These are phyloP conservation scores for Blastocystis sp. DNA, from an alignment of 352 stramenopile genomes.

Conservation along the genomic window DNA sequence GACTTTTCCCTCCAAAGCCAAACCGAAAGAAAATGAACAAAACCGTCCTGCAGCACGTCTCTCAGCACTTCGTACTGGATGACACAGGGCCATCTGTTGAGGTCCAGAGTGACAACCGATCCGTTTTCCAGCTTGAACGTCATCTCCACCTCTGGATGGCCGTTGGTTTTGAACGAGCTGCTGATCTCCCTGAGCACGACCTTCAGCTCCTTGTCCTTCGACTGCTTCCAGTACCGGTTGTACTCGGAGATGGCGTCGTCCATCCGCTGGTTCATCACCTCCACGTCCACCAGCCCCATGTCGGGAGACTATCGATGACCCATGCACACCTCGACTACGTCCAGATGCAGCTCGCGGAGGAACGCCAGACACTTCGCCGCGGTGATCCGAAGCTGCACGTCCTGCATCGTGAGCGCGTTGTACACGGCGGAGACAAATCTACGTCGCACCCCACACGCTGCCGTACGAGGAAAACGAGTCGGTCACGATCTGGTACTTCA, in stretches of 20 bases:
- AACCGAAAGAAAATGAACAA: slow-evolving; percentile 10
- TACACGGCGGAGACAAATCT: background rate
- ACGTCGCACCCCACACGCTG: background rate
- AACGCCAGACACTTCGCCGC: slow-evolving; percentile 37
- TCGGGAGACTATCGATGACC: background rate
- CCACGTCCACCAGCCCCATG: background rate
- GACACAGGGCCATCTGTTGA: background rate
- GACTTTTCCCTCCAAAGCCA: background rate
- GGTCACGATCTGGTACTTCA: slow-evolving; percentile 49
- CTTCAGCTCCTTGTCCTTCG: slow-evolving; percentile 50
- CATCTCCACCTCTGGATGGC: background rate
- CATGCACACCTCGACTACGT: background rate
- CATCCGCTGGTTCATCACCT: background rate
- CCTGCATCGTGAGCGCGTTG: background rate
- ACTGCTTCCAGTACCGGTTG: slow-evolving; percentile 48
- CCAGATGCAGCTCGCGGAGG: background rate
- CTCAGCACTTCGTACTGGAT: slow-evolving; percentile 7
- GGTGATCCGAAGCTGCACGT: background rate
- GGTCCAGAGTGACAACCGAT: background rate
- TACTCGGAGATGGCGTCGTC: background rate
- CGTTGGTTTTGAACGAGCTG: background rate
- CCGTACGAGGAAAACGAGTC: background rate
- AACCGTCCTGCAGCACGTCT: background rate
- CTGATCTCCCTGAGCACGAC: slow-evolving; percentile 11
- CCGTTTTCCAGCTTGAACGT: background rate